Percentiles rank a stretch among this genome's conserved stretches.
Conservation (phyloP, 1,139 yeast species). For the Lodderomyces oxycetoniae region DNA sequence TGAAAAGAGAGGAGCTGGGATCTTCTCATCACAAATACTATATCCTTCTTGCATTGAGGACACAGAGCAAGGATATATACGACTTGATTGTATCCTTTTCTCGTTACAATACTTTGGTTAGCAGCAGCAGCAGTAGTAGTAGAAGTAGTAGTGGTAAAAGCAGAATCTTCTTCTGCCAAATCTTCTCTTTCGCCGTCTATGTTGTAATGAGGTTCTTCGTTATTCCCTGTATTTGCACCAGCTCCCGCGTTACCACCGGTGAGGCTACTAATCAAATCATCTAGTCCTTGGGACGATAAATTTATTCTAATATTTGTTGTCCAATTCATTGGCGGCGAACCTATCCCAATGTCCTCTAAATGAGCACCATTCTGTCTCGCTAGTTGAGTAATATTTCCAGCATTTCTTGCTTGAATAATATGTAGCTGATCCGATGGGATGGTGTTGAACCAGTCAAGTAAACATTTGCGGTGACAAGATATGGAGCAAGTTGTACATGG, state of each 20-base stretch:
- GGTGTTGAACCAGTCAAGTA: slow-evolving; percentile 42
- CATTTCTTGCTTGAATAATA: slow-evolving; percentile 18
- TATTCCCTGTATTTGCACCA: not conserved
- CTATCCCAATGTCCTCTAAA: slow-evolving; percentile 14
- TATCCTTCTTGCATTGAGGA: slow-evolving; percentile 42
- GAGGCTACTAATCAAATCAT: slow-evolving; percentile 17
- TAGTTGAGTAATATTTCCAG: slow-evolving; percentile 1
- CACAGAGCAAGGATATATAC: slow-evolving; percentile 32
- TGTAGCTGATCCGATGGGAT: slow-evolving; percentile 29
- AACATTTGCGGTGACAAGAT: slow-evolving; percentile 37
- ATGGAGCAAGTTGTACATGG: slow-evolving; percentile 42
- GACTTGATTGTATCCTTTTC: not conserved
- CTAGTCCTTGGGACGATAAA: slow-evolving; percentile 18
- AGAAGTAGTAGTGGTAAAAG: not conserved
- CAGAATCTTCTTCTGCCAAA: not conserved
- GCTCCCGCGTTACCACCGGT: slow-evolving; percentile 1
- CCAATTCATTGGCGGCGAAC: slow-evolving; percentile 12
- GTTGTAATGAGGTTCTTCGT: not conserved
- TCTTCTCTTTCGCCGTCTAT: slow-evolving; percentile 3
- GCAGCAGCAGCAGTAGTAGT: slow-evolving; percentile 1
- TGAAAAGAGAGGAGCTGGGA: slow-evolving; percentile 26
- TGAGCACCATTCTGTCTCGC: slow-evolving; percentile 5
- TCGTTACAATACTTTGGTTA: too few species aligned
- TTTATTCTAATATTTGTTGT: slow-evolving; percentile 16
- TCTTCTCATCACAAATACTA: slow-evolving; percentile 31